Conservation (phyloP, 2,329 filamentous ascomycete genomes). For the Dryadomyces quercivorus region DNA sequence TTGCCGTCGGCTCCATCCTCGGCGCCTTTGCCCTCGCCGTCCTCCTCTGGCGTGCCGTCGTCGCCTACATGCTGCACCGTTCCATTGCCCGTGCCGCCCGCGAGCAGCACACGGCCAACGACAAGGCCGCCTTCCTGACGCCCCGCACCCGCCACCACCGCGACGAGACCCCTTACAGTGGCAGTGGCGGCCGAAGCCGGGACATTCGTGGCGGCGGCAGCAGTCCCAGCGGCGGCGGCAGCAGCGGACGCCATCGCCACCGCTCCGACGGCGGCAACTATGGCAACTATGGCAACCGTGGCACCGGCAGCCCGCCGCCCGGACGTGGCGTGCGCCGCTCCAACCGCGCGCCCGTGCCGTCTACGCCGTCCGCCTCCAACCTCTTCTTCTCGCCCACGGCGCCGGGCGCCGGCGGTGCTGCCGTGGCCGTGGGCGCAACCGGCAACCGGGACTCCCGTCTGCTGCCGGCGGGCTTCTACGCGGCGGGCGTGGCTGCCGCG, state of each 20-base stretch:
- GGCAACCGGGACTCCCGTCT: constrained; percentile 64
- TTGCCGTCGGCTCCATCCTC: constrained; percentile 78
- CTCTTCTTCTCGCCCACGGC: constrained; percentile 96
- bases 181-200: constrained; percentile 18
- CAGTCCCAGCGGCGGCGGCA: constrained; percentile 18
- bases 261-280: background rate
- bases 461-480: constrained; percentile 84
- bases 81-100: constrained; percentile 79
- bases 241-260: background rate
- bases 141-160: constrained; percentile 41
- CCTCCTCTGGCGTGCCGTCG: constrained; percentile 74
- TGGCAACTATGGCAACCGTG: background rate
- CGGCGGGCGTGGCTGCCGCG: constrained; percentile 59
- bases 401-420: constrained; percentile 34
- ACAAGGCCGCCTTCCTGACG: constrained; percentile 52
- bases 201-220: constrained; percentile 18
- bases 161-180: constrained; percentile 32
- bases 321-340: constrained; percentile 39
- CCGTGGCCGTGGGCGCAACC: background rate
- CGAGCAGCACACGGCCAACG: constrained; percentile 56
- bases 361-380: constrained; percentile 51
- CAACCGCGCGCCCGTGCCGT: constrained; percentile 36
- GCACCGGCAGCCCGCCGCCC: background rate
- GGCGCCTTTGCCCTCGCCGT: constrained; percentile 74
- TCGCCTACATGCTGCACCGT: constrained; percentile 84